Percentiles rank a stretch among this genome's conserved stretches.
Evolutionary conservation across 139 green algal genomes (phyloP).

Genomic region (Asterochloris erici): DNA sequence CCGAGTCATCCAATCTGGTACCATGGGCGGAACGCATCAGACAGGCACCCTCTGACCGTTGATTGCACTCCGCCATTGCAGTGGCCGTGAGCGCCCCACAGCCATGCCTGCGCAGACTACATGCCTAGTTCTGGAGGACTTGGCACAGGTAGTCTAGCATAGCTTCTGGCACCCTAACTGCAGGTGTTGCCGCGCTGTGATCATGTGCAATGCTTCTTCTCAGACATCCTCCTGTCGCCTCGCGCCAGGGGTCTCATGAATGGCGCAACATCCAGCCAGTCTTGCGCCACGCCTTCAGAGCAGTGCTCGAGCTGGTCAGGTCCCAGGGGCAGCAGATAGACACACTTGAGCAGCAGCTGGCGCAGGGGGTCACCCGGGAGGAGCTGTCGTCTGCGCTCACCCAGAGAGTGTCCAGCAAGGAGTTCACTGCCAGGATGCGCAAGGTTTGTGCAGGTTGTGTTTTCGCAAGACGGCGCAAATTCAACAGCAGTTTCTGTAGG

Average conservation of each 20-base stretch:
- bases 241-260: not conserved
- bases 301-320: not conserved
- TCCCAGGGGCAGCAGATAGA: not conserved
- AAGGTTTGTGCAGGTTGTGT: not conserved
- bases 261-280: slow-evolving; percentile 9
- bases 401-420: not conserved
- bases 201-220: too few species aligned
- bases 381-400: not conserved
- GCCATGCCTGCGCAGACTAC: too few species aligned
- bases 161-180: too few species aligned
- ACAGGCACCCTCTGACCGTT: too few species aligned
- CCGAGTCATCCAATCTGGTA: too few species aligned
- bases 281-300: slow-evolving; percentile 1
- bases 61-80: too few species aligned
- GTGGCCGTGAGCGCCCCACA: too few species aligned
- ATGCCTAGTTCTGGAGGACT: too few species aligned
- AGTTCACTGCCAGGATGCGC: not conserved
- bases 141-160: too few species aligned
- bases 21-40: too few species aligned
- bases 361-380: not conserved
- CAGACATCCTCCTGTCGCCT: too few species aligned
- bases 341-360: not conserved
- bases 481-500: not conserved
- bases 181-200: too few species aligned
- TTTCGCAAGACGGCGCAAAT: not conserved